These are phyloP conservation scores for Nicotiana noctiflora DNA, from an alignment of 257 asterid genomes.

Conservation along the genomic window DNA sequence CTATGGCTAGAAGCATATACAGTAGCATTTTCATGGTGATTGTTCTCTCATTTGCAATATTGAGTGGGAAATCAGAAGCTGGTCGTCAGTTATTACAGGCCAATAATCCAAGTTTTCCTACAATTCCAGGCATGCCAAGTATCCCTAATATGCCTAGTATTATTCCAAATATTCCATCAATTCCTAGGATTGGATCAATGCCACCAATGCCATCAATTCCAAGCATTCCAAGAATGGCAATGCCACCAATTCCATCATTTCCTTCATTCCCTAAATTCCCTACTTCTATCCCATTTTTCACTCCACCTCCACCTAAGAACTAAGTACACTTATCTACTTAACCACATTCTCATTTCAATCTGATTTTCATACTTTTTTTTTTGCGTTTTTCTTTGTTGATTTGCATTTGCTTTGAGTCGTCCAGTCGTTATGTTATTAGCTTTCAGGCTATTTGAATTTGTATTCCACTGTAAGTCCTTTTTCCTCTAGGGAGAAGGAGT, in stretches of 20 bases:
- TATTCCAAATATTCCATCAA: background rate
- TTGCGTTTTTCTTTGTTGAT: background rate
- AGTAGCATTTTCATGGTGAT: conserved; percentile 13
- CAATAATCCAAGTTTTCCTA: conserved; percentile 15
- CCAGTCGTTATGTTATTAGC: background rate
- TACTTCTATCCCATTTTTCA: conserved; percentile 19
- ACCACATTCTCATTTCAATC: background rate
- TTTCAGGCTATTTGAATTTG: background rate
- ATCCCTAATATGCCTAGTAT: conserved; percentile 10
- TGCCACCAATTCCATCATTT: conserved; percentile 12
- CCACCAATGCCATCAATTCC: conserved; percentile 31
- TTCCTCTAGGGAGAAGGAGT: no score
- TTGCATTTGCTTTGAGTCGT: background rate
- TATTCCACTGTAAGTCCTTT: background rate
- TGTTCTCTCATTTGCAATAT: background rate
- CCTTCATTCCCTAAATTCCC: conserved; percentile 12
- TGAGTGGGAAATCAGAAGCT: conserved; percentile 9
- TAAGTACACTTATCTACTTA: background rate
- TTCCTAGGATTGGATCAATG: conserved; percentile 15
- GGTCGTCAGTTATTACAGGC: conserved; percentile 22
- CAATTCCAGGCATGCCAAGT: conserved; percentile 17
- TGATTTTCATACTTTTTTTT: background rate
- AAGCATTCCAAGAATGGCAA: conserved; percentile 13
- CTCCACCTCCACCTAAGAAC: conserved; percentile 30
- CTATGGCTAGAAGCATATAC: conserved; percentile 17